Base-by-base conservation (phyloP, 805 yeast genomes). In the Metschnikowia lunata region DNA sequence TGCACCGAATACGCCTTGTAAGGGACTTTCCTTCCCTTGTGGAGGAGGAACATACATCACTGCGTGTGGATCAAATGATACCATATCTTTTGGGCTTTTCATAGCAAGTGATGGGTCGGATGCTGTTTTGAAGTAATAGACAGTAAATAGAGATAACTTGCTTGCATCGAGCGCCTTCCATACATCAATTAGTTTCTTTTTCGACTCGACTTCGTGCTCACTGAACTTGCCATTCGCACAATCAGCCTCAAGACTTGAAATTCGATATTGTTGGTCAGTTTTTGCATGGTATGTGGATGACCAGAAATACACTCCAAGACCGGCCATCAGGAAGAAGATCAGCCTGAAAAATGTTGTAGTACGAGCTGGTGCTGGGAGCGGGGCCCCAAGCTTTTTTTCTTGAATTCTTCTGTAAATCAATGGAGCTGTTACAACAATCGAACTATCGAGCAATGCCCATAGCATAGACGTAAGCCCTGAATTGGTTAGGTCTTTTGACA, bases 71-170 rank as follows among this genome's bases (percentile, higher is more conserved):
- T 55, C 46, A 30, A 55, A 46, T 13, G 55, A 59, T 30, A 69
- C 59, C 50, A 62, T 52, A 0, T 56, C 54, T 53, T 72, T 63
- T 6, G 89, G 89, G 54, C 83, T 83, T 43, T 75, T 75, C 51
- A 83, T 61, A 32, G 76, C 66, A 39, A 69, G 69, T 15, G 68
- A 70, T 0, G 83, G 80, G 51, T 82, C 76, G 13, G 68, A 67
- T 32, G 71, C 65, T 0, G 85, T 74, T 46, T 69, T 60, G 38
- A 69, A 64, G 58, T 76, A 83, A 58, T 83, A 83, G 23, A 71
- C 80, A 43, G 57, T 66, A 50, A 69, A 71, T 27, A 58, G 63
- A 1, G 69, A 54, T 65, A 71, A 56, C 37, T 63, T 58, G 39
- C 54, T 55, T 46, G 68, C 60, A 39, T 59, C 50, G 61, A 70